phyloP scores from a whole-genome alignment of 768 basidiomycete genomes.

The Floccularia luteovirens region DNA sequence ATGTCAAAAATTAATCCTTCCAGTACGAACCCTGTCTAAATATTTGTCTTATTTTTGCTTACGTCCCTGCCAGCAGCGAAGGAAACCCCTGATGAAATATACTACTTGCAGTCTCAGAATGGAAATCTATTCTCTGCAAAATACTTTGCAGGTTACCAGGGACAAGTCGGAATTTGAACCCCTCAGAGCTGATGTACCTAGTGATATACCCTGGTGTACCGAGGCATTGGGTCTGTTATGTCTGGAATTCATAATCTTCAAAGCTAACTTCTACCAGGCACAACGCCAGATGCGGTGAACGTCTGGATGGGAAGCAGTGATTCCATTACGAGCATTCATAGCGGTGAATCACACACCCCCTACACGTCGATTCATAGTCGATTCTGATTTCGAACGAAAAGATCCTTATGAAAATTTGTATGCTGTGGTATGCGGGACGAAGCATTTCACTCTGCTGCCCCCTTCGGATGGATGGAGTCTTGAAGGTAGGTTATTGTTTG shows the following conservation, averaged over 20 bases:
- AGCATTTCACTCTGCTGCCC: constrained; percentile 80
- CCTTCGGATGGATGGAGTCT: constrained; percentile 87
- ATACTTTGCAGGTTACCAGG: constrained; percentile 27
- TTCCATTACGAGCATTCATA: constrained; percentile 83
- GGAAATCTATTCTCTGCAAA: constrained; percentile 67
- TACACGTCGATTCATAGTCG: no score
- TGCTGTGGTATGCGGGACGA: constrained; percentile 75
- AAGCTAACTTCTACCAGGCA: constrained; percentile 26
- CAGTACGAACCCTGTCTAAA: not conserved
- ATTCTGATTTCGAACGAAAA: constrained; percentile 14
- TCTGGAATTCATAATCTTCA: not conserved
- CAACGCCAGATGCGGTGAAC: constrained; percentile 81
- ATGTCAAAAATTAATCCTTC: constrained; percentile 1
- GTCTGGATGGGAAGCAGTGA: constrained; percentile 81
- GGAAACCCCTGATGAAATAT: constrained; percentile 27
- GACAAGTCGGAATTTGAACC: constrained; percentile 50
- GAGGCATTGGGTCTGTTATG: constrained; percentile 60
- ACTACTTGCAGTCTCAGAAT: constrained; percentile 88
- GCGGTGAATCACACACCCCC: constrained; percentile 36
- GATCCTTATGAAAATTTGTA: constrained; percentile 95
- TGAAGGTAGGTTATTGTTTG: constrained; percentile 41
- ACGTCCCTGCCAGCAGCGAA: not conserved
- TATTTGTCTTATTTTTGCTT: not conserved
- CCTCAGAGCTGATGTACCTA: constrained; percentile 59
- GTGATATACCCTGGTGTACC: constrained; percentile 66